phyloP scores from a whole-genome alignment of 2,329 filamentous ascomycete species.

The Claviceps sp. region DNA sequence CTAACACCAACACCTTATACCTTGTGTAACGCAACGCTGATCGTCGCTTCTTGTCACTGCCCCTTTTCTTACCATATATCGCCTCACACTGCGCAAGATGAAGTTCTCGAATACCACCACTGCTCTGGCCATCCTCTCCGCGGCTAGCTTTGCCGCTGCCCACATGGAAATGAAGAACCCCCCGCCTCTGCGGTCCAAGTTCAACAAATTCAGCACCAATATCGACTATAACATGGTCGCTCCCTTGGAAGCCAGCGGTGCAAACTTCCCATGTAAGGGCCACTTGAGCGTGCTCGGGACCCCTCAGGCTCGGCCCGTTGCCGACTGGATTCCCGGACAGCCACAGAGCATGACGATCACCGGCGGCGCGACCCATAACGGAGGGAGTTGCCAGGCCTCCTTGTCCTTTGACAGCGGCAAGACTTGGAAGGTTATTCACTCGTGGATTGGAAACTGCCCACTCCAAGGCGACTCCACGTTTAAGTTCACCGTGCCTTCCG shows the following conservation, averaged over 20 bases:
- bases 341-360: slow-evolving; percentile 39
- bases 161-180: slow-evolving; percentile 45
- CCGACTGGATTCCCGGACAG: slow-evolving; percentile 38
- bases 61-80: too few species aligned
- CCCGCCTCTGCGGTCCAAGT: slow-evolving; percentile 37
- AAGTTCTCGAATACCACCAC: slow-evolving; percentile 11
- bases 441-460: slow-evolving; percentile 23
- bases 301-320: slow-evolving; percentile 36
- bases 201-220: slow-evolving; percentile 33
- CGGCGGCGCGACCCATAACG: slow-evolving; percentile 37
- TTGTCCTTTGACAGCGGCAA: slow-evolving; percentile 46
- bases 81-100: background rate
- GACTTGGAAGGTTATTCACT: slow-evolving; percentile 39
- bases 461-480: slow-evolving; percentile 12
- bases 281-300: slow-evolving; percentile 35
- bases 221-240: slow-evolving; percentile 61
- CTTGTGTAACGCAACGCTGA: background rate
- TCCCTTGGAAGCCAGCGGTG: slow-evolving; percentile 46
- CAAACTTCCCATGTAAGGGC: slow-evolving; percentile 67
- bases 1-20: background rate
- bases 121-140: slow-evolving; percentile 27
- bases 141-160: slow-evolving; percentile 31
- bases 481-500: slow-evolving; percentile 39
- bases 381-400: slow-evolving; percentile 50
- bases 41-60: background rate